Conservation (phyloP, 164 flowering plant genomes). For the Buxus sempervirens region DNA sequence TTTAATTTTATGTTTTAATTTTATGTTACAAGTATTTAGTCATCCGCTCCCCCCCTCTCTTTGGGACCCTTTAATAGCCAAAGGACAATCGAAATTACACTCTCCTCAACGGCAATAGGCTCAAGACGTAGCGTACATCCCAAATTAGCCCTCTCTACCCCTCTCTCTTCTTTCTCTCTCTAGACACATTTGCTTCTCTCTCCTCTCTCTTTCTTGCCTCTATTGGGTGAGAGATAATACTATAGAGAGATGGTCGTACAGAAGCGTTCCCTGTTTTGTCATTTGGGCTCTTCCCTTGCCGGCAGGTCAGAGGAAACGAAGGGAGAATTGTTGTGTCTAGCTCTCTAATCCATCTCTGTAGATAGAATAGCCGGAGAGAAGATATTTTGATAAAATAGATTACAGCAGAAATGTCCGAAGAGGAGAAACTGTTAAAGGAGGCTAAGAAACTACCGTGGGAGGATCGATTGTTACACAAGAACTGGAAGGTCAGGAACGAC, state of each 20-base stretch:
- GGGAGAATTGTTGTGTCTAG: not conserved
- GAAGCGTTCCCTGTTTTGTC: slow-evolving; percentile 12
- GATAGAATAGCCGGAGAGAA: not conserved
- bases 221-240: not conserved
- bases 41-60: not conserved
- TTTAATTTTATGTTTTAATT: not conserved
- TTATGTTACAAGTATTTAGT: not conserved
- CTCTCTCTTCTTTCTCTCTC: too few species aligned
- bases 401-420: slow-evolving; percentile 56
- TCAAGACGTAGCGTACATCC: slow-evolving; percentile 18
- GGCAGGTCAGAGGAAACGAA: slow-evolving; percentile 13
- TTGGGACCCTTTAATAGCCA: not conserved
- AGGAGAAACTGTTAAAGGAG: slow-evolving; percentile 88
- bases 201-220: slow-evolving; percentile 12
- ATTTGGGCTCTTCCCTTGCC: slow-evolving; percentile 22
- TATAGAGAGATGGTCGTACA: not conserved
- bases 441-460: slow-evolving; percentile 99
- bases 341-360: not conserved
- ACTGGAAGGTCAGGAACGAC: slow-evolving; percentile 96
- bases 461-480: slow-evolving; percentile 89
- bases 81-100: too few species aligned
- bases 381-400: not conserved
- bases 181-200: not conserved
- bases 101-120: too few species aligned
- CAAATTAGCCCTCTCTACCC: slow-evolving; percentile 23